These are phyloP conservation scores for Suillus clintonianus DNA, from an alignment of 768 basidiomycete species.

Conservation along the genomic window DNA sequence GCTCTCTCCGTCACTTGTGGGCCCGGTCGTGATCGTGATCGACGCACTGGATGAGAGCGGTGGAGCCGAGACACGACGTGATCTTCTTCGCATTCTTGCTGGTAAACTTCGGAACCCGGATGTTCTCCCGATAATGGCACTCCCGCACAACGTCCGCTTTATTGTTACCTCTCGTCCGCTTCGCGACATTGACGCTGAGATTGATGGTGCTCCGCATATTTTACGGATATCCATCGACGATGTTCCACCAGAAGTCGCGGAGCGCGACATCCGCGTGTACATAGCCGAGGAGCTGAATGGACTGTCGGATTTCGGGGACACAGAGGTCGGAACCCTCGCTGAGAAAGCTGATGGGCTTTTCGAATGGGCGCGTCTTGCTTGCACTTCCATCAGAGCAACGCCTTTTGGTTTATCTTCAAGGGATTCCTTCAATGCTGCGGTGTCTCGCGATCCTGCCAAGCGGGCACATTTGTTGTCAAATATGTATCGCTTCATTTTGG, in stretches of 20 bases:
- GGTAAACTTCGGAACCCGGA: background rate
- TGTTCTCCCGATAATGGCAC: background rate
- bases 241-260: background rate
- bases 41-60: conserved; percentile 25
- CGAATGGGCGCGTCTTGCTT: conserved; percentile 5
- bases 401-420: background rate
- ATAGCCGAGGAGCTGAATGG: background rate
- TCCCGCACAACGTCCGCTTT: conserved; percentile 5
- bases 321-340: background rate
- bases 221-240: background rate
- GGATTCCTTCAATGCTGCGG: background rate
- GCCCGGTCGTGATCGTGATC: conserved; percentile 24
- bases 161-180: conserved; percentile 12
- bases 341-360: conserved; percentile 1
- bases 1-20: conserved; percentile 3
- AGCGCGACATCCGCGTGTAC: background rate
- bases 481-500: conserved; percentile 6
- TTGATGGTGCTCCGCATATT: background rate
- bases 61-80: background rate
- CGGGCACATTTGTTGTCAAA: background rate
- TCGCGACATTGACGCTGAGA: background rate
- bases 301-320: background rate
- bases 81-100: conserved; percentile 12
- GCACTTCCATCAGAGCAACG: background rate
- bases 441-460: background rate